Evolutionary conservation across 768 basidiomycete genomes (phyloP).

Genomic region (Suillus sp.): DNA sequence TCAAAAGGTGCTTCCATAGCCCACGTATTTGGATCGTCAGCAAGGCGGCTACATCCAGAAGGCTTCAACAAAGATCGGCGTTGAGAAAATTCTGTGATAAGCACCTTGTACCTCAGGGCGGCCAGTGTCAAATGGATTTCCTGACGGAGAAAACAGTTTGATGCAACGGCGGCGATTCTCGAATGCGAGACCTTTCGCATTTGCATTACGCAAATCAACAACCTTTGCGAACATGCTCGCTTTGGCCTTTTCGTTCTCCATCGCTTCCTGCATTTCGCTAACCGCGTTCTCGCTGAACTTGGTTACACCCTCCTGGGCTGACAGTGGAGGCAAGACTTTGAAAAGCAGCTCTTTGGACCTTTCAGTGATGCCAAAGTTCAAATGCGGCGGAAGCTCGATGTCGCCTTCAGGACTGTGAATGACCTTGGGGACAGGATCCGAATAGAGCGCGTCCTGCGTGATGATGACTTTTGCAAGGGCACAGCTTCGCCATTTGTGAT

Average conservation of each 20-base stretch:
- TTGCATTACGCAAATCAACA: conserved; percentile 86
- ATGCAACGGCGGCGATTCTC: conserved; percentile 86
- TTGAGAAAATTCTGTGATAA: conserved; percentile 24
- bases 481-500: conserved; percentile 65
- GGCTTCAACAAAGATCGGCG: conserved; percentile 7
- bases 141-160: conserved; percentile 70
- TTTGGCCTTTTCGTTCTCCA: conserved; percentile 45
- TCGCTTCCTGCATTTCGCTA: conserved; percentile 27
- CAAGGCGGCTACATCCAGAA: conserved; percentile 65
- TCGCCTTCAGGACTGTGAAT: conserved; percentile 36
- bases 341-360: conserved; percentile 66
- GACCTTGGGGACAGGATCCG: conserved; percentile 26
- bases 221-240: conserved; percentile 63
- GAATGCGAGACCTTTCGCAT: conserved; percentile 80
- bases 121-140: conserved; percentile 74
- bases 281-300: conserved; percentile 23
- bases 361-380: conserved; percentile 67
- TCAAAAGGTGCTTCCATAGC: conserved; percentile 71
- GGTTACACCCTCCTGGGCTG: conserved; percentile 36
- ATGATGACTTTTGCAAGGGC: conserved; percentile 68
- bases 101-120: conserved; percentile 89
- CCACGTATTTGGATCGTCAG: conserved; percentile 85
- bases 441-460: conserved; percentile 49
- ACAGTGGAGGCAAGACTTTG: conserved; percentile 59
- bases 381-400: conserved; percentile 50